These are phyloP conservation scores for Paradendryphiella salina DNA, from an alignment of 2,329 filamentous ascomycete genomes.

Conservation along the genomic window DNA sequence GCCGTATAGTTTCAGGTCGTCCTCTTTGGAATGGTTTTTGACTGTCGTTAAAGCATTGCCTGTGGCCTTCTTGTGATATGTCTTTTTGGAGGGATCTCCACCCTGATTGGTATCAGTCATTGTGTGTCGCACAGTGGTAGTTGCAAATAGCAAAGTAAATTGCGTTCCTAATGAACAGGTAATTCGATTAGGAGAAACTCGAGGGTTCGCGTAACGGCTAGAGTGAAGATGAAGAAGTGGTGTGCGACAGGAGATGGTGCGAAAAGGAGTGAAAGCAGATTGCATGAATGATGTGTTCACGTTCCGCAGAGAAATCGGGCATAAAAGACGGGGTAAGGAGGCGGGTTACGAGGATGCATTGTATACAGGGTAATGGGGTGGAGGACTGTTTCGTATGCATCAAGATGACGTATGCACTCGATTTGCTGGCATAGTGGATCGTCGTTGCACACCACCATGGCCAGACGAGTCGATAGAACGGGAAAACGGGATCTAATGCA, in stretches of 20 bases:
- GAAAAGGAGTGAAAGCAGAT: slow-evolving; percentile 1
- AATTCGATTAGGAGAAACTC: background rate
- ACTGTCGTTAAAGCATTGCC: slow-evolving; percentile 71
- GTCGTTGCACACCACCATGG: slow-evolving; percentile 3
- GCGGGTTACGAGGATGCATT: background rate
- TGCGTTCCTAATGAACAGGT: background rate
- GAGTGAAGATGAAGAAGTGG: background rate
- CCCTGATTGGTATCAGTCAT: slow-evolving; percentile 56
- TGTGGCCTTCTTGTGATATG: slow-evolving; percentile 71
- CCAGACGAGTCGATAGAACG: slow-evolving; percentile 4
- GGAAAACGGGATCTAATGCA: background rate
- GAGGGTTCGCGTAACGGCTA: background rate
- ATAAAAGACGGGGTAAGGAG: background rate
- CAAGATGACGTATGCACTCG: slow-evolving; percentile 19
- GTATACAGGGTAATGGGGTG: slow-evolving; percentile 4
- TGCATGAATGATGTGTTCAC: slow-evolving; percentile 10
- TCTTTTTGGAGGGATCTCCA: slow-evolving; percentile 61
- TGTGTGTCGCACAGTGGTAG: slow-evolving; percentile 25
- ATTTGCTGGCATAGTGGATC: slow-evolving; percentile 4
- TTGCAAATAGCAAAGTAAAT: background rate
- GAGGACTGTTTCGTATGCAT: slow-evolving; percentile 9
- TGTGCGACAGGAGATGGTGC: background rate
- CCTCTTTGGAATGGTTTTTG: slow-evolving; percentile 69
- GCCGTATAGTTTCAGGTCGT: slow-evolving; percentile 75
- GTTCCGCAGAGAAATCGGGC: background rate